A percentile compares a stretch with the other conserved stretches of the same genome.
These are phyloP conservation scores for Antrodiella citrinella DNA, from an alignment of 768 basidiomycete genomes.

Conservation along the genomic window DNA sequence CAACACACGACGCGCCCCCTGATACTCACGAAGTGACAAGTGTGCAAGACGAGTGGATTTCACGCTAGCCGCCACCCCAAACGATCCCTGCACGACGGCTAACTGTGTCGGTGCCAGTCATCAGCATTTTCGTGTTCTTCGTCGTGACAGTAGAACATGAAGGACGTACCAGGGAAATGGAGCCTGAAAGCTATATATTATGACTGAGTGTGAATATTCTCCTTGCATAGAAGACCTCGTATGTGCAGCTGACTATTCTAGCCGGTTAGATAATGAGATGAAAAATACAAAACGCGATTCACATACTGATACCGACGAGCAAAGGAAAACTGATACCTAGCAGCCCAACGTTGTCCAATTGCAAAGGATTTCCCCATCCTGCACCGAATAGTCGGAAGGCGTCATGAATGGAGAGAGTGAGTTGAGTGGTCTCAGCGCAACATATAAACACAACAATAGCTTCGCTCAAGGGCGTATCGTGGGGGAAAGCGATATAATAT, in stretches of 20 bases:
- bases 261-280: not conserved
- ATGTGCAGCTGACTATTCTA: conserved; percentile 2
- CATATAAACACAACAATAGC: not conserved
- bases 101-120: conserved; percentile 6
- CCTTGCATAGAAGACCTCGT: conserved; percentile 7
- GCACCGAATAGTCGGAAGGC: not conserved
- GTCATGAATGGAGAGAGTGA: not conserved
- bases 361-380: not conserved
- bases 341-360: not conserved
- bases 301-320: conserved; percentile 7
- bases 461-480: not conserved
- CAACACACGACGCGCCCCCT: no score
- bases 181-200: not conserved
- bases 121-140: not conserved
- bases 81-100: conserved; percentile 14
- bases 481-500: not conserved
- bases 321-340: conserved; percentile 7
- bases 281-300: not conserved
- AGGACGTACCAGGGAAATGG: conserved; percentile 1
- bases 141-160: no score
- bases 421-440: not conserved
- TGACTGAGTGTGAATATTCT: not conserved
- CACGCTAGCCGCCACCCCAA: no score
- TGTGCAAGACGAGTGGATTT: conserved; percentile 13
- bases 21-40: no score